These are phyloP conservation scores for Gracilaria vermiculophylla DNA, from an alignment of 23 red algal genomes.

Conservation along the genomic window DNA sequence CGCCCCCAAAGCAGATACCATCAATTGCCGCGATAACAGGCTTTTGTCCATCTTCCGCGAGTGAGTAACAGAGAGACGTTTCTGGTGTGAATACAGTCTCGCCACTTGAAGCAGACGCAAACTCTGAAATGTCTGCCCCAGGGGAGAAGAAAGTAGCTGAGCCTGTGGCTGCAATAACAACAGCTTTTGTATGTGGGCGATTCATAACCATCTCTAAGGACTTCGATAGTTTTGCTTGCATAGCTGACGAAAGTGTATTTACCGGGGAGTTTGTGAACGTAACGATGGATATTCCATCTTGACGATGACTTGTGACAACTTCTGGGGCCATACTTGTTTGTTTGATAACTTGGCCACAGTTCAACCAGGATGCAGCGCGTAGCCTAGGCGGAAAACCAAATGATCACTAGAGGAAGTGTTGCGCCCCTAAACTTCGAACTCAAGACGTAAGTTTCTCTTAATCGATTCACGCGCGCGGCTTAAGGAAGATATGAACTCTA, in stretches of 20 bases:
- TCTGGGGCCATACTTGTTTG: not conserved
- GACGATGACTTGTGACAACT: not conserved
- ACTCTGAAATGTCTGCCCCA: conserved; percentile 95
- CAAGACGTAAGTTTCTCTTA: too few relatives aligned
- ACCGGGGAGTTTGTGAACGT: conserved; percentile 85
- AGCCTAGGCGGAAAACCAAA: too few relatives aligned
- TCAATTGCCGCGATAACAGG: conserved; percentile 89
- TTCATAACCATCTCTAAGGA: conserved; percentile 45
- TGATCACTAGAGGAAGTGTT: too few relatives aligned
- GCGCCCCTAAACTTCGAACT: too few relatives aligned
- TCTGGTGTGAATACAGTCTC: conserved; percentile 44
- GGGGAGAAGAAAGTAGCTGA: conserved; percentile 83
- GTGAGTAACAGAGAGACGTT: conserved; percentile 55
- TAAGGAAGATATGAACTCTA: too few relatives aligned
- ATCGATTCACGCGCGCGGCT: too few relatives aligned
- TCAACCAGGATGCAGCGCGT: too few relatives aligned
- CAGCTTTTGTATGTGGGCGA: conserved; percentile 6
- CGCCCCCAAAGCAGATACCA: conserved; percentile 90
- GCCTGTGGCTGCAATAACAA: conserved; percentile 43
- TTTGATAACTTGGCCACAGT: too few relatives aligned
- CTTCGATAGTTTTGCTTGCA: conserved; percentile 53
- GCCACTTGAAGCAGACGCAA: conserved; percentile 46
- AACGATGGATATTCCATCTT: conserved; percentile 63
- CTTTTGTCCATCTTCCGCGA: conserved; percentile 28
- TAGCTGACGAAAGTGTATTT: conserved; percentile 80